Base-by-base conservation (phyloP, 257 asterid species). In the Solanum microdontum region DNA sequence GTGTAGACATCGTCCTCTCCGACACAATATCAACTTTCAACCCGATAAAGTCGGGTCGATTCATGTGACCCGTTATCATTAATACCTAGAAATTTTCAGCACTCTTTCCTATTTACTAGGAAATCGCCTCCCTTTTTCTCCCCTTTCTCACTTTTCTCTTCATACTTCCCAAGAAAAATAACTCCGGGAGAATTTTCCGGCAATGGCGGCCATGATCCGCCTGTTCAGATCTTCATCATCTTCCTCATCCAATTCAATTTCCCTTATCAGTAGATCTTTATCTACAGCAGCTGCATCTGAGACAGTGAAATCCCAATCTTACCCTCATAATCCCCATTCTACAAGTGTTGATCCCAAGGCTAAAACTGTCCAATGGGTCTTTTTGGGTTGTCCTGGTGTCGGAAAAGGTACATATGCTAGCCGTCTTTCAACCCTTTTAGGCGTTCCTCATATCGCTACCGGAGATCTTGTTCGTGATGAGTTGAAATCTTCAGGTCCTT, bases 381-480 rank as follows among this genome's bases (percentile, higher is more conserved):
- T 97, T 86, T 89, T 96, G 87, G 98, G 99, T 3, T 94, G 99
- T 88, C 99, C 99, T 2, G 99, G 99, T 77, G 99, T 97, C 11
- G 99, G 99, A 82, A 97, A 96, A 87, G 99, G 99, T 8, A 97
- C 99, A 8, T 96, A 94, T 89, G 99, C 99, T 84, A 97, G 99
- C 82, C 96, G 99, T 5, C 98, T 97, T 33, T 95, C 98, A 11
- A 75, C 88, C 48, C 94, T 92, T 80, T 97, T 97, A 74, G 95
- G 97, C 39, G 99, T 95, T 34, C 99, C 99, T 12, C 99, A 97
- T 88, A 95, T 96, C 88, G 98, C 99, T 62, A 97, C 99, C 48
- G 99, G 99, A 40, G 99, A 97, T 95, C 99, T 97, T 86, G 99
- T 97, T 70, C 98, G 99, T 24, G 96, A 96, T 62, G 99, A 96